Evolutionary conservation across 176 grass and related monocot species (phyloP), one percentile per base, ranked within the genome.

Genomic region (Bolboschoenus planiculmis): DNA sequence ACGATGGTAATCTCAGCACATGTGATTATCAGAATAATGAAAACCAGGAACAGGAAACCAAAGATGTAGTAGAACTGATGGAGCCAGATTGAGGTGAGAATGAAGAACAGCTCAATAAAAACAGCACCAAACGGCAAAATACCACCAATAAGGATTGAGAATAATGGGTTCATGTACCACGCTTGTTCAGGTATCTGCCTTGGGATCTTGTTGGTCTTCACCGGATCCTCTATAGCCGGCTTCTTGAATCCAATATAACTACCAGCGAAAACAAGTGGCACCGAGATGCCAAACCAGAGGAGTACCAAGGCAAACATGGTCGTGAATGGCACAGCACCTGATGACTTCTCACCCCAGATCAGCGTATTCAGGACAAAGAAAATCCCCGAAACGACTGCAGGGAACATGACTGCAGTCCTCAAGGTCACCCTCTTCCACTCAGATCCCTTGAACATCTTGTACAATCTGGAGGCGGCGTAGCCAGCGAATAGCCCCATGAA

Each of bases 51-150:
- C n/a, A 98, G 89, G 82, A 98, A 95, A 1, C 95, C 92, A 0
- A 98, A 98, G 42, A 98, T 95, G 84, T 98, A 93, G 87, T 98
- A 98, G 85, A 98, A 98, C 76, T 98, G 95, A 60, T 95, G 87
- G 26, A 95, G 84, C 92, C 92, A 93, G 56, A 98, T 88, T 5
- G 95, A 93, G n/a, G 92, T 98, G 65, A 98, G 88, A 78, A 98
- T 95, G 92, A 98, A 95, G 87, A 98, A 98, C 85, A 98, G 89
- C 82, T 95, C 92, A 7, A 98, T 92, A 78, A 98, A 98, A 40
- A 98, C 89, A 36, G 92, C 95, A 2, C 92, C 95, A 6, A 98
- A 95, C 7, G 95, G 95, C n/a, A 98, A 93, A 74, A 97, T 91
- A 43, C 92, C 95, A 62, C 95, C 92, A 11, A 93, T 95, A 65